Evolutionary conservation across 2,329 filamentous ascomycete genomes (phyloP), one percentile per base, ranked within the genome.

Genomic region (Blumeria hordei): DNA sequence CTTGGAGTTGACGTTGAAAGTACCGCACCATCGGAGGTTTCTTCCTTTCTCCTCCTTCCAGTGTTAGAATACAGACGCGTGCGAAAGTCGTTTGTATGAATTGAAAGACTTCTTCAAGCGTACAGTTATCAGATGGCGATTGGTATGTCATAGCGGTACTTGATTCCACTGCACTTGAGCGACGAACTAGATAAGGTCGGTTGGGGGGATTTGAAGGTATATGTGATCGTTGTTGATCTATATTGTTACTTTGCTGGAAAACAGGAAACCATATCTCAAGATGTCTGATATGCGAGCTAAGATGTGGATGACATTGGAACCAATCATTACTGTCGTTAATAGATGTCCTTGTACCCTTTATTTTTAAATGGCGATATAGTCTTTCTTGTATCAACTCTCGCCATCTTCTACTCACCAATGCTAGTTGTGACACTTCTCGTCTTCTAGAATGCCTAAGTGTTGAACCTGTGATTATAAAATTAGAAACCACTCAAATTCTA

Each of bases 251-350:
- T 45, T 61, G 69, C 14, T 73, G 71, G 68, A 72, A 87, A 43
- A 86, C 81, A 3, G 83, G 83, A 58, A 87, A 83, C 81, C 83
- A 87, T 44, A 86, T 72, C 66, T 87, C 83, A 57, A 86, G 74
- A 62, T 87, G 83, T 59, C 78, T 80, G 57, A 87, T 77, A 60
- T 85, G 78, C 8, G 67, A 61, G 18, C 75, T 72, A 6, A 87
- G 73, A 61, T 83, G 76, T 33, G 72, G 69, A 57, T 79, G 73
- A 9, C 67, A 60, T 14, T 68, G 65, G 60, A 87, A 83, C 70
- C 81, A 85, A 36, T 68, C 59, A 58, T 75, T 70, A 6, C 81
- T 76, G 51, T 78, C 72, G 44, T 74, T 68, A 43, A 85, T 68
- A 14, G 75, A 80, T n/a, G 75, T 72, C 39, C 75, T 69, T 0